phyloP scores from a whole-genome alignment of 441 rosid genomes.

The Isatis lusitanica region DNA sequence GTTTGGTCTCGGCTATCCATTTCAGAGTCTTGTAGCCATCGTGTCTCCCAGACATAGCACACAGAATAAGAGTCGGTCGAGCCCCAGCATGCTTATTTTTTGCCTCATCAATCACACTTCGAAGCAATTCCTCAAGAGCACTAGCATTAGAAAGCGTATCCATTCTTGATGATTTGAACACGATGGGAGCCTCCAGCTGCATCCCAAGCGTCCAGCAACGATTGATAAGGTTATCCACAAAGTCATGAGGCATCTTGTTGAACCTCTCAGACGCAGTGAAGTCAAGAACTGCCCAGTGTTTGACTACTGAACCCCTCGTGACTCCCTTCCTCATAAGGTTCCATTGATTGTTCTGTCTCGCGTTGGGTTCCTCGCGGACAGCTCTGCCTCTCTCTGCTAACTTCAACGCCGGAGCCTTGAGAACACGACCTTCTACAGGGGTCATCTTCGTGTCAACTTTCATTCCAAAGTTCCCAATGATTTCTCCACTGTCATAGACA shows the following conservation, averaged over 20 bases:
- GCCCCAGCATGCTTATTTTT: conserved; percentile 27
- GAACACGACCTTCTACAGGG: conserved; percentile 63
- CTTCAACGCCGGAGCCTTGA: conserved; percentile 74
- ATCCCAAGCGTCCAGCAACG: conserved; percentile 68
- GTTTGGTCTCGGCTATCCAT: conserved; percentile 73
- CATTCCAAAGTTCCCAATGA: conserved; percentile 58
- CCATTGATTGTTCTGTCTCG: conserved; percentile 61
- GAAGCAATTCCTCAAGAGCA: conserved; percentile 47
- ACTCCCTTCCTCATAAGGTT: conserved; percentile 65
- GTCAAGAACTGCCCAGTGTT: conserved; percentile 75
- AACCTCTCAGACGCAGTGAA: conserved; percentile 44
- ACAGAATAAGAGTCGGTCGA: conserved; percentile 55
- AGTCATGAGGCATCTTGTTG: conserved; percentile 27
- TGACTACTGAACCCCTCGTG: conserved; percentile 61
- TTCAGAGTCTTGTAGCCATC: conserved; percentile 77
- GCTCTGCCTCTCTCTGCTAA: conserved; percentile 44
- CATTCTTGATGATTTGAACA: conserved; percentile 47
- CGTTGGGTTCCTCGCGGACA: conserved; percentile 53
- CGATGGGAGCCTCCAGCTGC: conserved; percentile 48
- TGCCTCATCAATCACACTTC: conserved; percentile 36
- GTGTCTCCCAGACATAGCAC: conserved; percentile 69
- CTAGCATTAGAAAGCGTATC: conserved; percentile 40
- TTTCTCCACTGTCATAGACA: conserved; percentile 34
- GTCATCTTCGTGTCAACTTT: conserved; percentile 64
- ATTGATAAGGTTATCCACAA: conserved; percentile 43